phyloP scores from a whole-genome alignment of 2,329 filamentous ascomycete genomes.

The Hypoxylon sp. region DNA sequence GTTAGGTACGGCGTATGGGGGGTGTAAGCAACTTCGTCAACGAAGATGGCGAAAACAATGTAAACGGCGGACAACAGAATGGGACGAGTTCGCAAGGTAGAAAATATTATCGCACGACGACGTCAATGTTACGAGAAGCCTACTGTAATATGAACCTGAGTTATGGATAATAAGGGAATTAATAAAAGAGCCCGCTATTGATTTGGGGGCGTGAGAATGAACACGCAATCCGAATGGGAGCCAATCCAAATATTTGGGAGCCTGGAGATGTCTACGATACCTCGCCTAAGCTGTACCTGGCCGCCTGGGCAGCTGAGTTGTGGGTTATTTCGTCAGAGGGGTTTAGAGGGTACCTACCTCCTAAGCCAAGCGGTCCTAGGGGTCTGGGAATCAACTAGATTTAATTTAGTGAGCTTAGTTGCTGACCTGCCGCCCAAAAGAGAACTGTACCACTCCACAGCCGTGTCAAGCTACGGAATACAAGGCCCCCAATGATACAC shows the following conservation, averaged over 20 bases:
- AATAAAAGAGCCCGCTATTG: slow-evolving; percentile 6
- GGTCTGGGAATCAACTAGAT: too few species aligned
- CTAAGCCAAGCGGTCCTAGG: slow-evolving; percentile 6
- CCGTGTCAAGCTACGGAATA: neutral
- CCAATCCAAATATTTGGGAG: slow-evolving; percentile 10
- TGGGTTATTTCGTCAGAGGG: slow-evolving; percentile 20
- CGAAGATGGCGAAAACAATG: slow-evolving; percentile 22
- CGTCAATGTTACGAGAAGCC: neutral
- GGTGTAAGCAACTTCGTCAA: slow-evolving; percentile 30
- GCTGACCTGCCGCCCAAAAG: neutral
- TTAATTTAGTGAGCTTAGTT: neutral
- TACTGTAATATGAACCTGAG: slow-evolving; percentile 9
- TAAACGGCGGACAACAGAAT: slow-evolving; percentile 1
- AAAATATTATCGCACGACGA: neutral
- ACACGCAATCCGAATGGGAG: slow-evolving; percentile 21
- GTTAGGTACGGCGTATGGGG: slow-evolving; percentile 3
- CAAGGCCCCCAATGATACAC: neutral
- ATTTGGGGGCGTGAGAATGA: slow-evolving; percentile 3
- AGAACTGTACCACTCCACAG: slow-evolving; percentile 22
- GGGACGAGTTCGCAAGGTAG: neutral
- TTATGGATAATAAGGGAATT: neutral
- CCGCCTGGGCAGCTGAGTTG: too few species aligned
- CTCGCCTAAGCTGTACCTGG: slow-evolving; percentile 12
- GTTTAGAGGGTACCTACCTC: slow-evolving; percentile 12
- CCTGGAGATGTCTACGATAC: neutral